These are phyloP conservation scores for Phytopythium montanum DNA, from an alignment of 352 stramenopile species.

Conservation along the genomic window DNA sequence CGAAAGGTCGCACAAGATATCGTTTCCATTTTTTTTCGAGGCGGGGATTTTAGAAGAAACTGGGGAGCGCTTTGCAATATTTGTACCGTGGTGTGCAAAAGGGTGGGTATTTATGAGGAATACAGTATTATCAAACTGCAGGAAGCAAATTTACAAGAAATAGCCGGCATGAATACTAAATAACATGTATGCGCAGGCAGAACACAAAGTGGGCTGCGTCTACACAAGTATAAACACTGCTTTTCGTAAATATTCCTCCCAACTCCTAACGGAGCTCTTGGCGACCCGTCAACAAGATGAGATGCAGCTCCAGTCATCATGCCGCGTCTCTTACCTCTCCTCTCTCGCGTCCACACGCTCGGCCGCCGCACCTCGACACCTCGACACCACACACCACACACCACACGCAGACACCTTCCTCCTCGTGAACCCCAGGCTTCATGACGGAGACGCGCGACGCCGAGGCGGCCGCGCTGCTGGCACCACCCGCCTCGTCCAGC, in stretches of 20 bases:
- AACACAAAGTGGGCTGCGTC: too few relatives aligned
- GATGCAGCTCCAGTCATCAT: background rate
- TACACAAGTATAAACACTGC: background rate
- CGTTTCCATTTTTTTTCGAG: conserved; percentile 1
- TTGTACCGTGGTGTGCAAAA: background rate
- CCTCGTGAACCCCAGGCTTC: background rate
- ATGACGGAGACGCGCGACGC: conserved; percentile 1
- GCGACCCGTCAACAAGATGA: background rate
- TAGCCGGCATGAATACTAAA: background rate
- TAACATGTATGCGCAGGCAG: background rate
- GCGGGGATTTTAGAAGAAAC: background rate
- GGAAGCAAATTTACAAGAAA: background rate
- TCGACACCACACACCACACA: too few relatives aligned
- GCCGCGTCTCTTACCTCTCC: background rate
- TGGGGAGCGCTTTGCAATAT: background rate
- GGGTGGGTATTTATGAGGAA: too few relatives aligned
- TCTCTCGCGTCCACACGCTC: background rate
- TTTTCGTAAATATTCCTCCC: background rate
- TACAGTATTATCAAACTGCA: background rate
- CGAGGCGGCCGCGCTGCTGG: conserved; percentile 1
- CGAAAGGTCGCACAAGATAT: conserved; percentile 3
- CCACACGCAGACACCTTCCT: too few relatives aligned
- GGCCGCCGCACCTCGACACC: too few relatives aligned
- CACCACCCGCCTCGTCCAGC: background rate
- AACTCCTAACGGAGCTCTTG: background rate